These are phyloP conservation scores for Torulaspora pretoriensis DNA, from an alignment of 1,139 yeast genomes.

Conservation along the genomic window DNA sequence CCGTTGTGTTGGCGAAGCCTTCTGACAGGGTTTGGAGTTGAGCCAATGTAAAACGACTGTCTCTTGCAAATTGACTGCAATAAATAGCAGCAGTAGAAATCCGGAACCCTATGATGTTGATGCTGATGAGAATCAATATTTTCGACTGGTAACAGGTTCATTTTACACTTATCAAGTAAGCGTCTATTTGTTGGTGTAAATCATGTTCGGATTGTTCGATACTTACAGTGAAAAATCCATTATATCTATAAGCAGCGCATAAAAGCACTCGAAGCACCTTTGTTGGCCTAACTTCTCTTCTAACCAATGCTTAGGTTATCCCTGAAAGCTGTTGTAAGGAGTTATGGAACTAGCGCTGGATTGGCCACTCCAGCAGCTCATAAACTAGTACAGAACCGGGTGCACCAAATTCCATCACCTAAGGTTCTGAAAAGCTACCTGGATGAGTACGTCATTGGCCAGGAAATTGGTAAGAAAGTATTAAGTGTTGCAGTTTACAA, in stretches of 20 bases:
- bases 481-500: slow-evolving; percentile 55
- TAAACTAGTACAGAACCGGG: slow-evolving; percentile 15
- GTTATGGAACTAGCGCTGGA: slow-evolving; percentile 3
- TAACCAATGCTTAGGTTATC: not conserved
- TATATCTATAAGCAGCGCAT: too few species aligned
- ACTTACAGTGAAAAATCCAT: too few species aligned
- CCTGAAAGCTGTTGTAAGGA: not conserved
- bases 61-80: slow-evolving; percentile 55
- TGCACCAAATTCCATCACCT: slow-evolving; percentile 42
- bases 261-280: not conserved
- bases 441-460: slow-evolving; percentile 50
- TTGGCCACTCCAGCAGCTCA: slow-evolving; percentile 15
- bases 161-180: not conserved
- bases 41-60: slow-evolving; percentile 64
- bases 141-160: slow-evolving; percentile 1
- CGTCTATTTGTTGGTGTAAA: not conserved
- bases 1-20: slow-evolving; percentile 79
- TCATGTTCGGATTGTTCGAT: not conserved
- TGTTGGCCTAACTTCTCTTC: not conserved
- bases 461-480: slow-evolving; percentile 48
- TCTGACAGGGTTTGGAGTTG: slow-evolving; percentile 69
- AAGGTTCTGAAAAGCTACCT: slow-evolving; percentile 41
- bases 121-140: not conserved
- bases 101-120: slow-evolving; percentile 13
- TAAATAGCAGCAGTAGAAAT: slow-evolving; percentile 64